Conservation (phyloP, 805 yeast species). For the Yarrowia sp. region DNA sequence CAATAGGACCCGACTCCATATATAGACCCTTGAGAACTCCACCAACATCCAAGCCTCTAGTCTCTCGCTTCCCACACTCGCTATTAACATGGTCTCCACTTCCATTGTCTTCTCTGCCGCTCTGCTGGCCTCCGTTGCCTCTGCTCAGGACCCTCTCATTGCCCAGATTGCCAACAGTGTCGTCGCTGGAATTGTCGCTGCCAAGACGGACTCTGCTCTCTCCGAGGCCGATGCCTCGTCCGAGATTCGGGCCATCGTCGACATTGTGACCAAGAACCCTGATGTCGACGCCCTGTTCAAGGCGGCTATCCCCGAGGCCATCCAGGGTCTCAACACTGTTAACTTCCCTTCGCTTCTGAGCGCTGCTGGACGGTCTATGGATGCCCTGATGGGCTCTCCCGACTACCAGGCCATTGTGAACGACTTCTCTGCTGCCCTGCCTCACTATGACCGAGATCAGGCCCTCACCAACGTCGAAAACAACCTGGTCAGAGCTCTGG, state of each 20-base stretch:
- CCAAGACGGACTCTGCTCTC: not conserved
- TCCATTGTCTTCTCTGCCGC: not conserved
- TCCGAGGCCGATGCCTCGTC: not conserved
- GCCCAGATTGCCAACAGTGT: not conserved
- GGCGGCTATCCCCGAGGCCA: not conserved
- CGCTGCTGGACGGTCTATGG: not conserved
- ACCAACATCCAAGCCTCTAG: too few species aligned
- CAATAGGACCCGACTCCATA: too few species aligned
- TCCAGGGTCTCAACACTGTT: not conserved
- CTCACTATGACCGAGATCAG: not conserved
- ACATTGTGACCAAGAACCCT: constrained; percentile 6
- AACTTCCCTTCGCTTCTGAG: not conserved
- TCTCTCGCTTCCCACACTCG: too few species aligned
- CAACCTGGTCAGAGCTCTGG: not conserved
- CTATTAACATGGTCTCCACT: not conserved
- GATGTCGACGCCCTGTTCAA: not conserved
- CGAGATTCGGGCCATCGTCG: not conserved
- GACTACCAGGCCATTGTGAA: not conserved
- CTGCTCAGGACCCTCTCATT: constrained; percentile 1
- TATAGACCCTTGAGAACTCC: too few species aligned
- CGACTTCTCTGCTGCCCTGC: not conserved
- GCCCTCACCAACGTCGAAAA: not conserved
- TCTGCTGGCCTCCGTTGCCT: not conserved
- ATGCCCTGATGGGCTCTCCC: not conserved
- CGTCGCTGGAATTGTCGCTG: not conserved